Percentiles rank a stretch among this genome's conserved stretches.
Evolutionary conservation across 164 flowering plant species (phyloP).

Genomic region (Macadamia tetraphylla): DNA sequence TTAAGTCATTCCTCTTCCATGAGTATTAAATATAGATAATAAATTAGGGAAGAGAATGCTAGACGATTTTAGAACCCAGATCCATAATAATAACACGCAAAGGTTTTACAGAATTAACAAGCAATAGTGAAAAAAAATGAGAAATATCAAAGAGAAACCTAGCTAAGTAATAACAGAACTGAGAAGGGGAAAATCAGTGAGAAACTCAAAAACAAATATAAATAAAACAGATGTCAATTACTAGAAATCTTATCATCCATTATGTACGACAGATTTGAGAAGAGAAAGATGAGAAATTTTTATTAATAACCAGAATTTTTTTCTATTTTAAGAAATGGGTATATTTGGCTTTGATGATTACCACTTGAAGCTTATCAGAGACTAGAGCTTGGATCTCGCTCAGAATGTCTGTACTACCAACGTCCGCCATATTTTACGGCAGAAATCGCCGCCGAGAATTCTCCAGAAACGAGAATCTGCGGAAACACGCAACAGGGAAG

Average conservation of each 20-base stretch:
- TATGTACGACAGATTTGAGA: background rate
- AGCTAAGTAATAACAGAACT: background rate
- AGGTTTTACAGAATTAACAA: background rate
- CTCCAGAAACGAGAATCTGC: background rate
- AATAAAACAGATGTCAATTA: background rate
- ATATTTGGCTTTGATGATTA: background rate
- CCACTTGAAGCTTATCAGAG: conserved; percentile 36
- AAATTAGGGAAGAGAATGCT: background rate
- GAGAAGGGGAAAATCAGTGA: background rate
- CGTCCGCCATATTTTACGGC: conserved; percentile 16
- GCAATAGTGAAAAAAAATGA: background rate
- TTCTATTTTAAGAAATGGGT: no score
- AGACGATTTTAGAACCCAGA: no score
- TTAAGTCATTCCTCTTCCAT: no score
- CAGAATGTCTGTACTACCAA: conserved; percentile 16
- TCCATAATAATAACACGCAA: background rate
- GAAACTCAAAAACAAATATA: background rate
- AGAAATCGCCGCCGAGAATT: background rate
- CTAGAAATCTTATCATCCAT: background rate
- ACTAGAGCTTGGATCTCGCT: conserved; percentile 27
- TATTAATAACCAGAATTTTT: background rate
- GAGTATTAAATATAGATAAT: no score
- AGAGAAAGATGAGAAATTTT: background rate
- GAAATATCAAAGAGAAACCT: background rate
- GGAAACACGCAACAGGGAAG: conserved; percentile 4